Base-by-base conservation (phyloP, 2,329 filamentous ascomycete genomes). In the Aspergillus piperis region DNA sequence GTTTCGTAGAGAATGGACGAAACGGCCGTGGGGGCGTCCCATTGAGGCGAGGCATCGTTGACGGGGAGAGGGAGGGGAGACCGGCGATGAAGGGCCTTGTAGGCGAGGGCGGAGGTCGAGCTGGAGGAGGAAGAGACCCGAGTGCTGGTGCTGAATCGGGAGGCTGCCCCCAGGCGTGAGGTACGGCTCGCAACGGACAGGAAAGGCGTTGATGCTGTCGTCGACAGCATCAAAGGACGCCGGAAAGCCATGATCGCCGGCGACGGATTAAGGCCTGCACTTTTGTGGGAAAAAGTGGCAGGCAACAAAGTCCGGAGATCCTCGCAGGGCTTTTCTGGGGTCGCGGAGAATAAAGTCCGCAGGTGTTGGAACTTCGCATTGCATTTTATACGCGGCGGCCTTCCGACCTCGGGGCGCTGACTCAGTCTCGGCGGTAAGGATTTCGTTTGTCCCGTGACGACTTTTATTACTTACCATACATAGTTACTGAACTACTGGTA, bases 1-100 rank as follows among this genome's bases (percentile, higher is more conserved):
- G 93, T 98, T 84, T 99, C 95, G 83, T 99, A 99, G 78, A 99
- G 90, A 75, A 99, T 99, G 77, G 94, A 96, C 75, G 92, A 96
- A 67, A 99, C 95, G 67, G 95, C 95, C 17, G 95, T 92, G 69
- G 95, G 93, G 39, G 93, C 93, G 60, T 87, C 87, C 73, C 94
- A 96, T 84, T 92, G 92, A 10, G 92, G 83, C 38, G 91, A 88
- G 27, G 89, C 84, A 58, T 90, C 83, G 68, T 91, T 87, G 66
- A 86, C 88, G 58, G 91, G 90, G 57, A 96, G 90, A 21, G 92
- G 87, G 64, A 93, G 91, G 19, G 91, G 89, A 62, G 94, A 90
- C 66, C 94, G 91, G 71, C 92, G 90, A 75, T 96, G 94, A 64
- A 98, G 86, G 60, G 94, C 92, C 84, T 99, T 99, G 87, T 98